phyloP scores from a whole-genome alignment of 106 monocot species.

The Dendrobium nobile region DNA sequence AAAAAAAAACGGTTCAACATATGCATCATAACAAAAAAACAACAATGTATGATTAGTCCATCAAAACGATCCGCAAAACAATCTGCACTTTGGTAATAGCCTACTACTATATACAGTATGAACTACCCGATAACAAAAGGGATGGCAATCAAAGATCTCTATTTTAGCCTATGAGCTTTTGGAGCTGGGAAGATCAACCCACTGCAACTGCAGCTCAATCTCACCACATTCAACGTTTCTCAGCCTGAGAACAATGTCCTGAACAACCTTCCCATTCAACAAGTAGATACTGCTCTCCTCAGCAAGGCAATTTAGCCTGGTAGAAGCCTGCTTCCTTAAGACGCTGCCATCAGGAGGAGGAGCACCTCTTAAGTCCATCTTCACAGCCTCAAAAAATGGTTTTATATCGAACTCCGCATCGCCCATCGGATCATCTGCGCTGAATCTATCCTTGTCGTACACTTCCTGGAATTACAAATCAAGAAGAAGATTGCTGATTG shows the following conservation, averaged over 20 bases:
- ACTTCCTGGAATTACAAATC: constrained; percentile 33
- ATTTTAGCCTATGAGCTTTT: neutral
- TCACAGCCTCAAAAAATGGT: constrained; percentile 40
- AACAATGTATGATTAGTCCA: neutral
- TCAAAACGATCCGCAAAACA: neutral
- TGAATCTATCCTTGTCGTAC: constrained; percentile 53
- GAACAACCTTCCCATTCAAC: constrained; percentile 36
- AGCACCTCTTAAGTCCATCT: constrained; percentile 19
- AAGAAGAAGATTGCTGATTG: neutral
- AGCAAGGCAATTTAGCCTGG: constrained; percentile 38
- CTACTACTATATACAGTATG: neutral
- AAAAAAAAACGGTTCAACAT: too few species aligned
- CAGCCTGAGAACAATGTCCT: constrained; percentile 43
- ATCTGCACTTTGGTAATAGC: neutral
- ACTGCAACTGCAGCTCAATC: constrained; percentile 44
- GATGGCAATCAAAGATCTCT: neutral
- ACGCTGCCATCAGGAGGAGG: constrained; percentile 18
- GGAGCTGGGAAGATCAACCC: constrained; percentile 31
- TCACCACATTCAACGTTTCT: constrained; percentile 51
- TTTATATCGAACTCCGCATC: constrained; percentile 47
- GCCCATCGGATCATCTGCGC: constrained; percentile 48
- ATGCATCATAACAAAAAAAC: too few species aligned
- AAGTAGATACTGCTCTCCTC: constrained; percentile 43
- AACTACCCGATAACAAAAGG: neutral
- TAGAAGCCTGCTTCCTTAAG: constrained; percentile 27